Percentiles rank a stretch among this genome's conserved stretches.
These are phyloP conservation scores for Trametes cinnabarina DNA, from an alignment of 768 basidiomycete genomes.

Conservation along the genomic window DNA sequence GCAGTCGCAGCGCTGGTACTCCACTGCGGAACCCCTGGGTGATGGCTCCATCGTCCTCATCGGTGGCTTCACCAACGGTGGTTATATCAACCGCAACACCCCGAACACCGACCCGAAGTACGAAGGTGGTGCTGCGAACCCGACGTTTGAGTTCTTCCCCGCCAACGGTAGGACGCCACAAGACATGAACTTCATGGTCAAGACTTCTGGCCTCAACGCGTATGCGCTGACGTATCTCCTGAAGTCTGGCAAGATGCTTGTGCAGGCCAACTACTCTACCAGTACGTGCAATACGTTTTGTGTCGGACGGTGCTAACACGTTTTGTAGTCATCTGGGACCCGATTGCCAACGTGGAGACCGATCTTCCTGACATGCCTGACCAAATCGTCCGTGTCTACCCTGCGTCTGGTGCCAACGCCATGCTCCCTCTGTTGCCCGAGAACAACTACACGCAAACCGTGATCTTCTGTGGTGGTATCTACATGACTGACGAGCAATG, in stretches of 20 bases:
- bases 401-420: conserved; percentile 82
- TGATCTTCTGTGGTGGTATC: conserved; percentile 90
- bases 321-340: conserved; percentile 48
- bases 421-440: conserved; percentile 90
- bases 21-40: conserved; percentile 66
- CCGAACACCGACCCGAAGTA: conserved; percentile 63
- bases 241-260: conserved; percentile 73
- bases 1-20: conserved; percentile 76
- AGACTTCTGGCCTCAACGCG: conserved; percentile 74
- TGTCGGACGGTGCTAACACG: conserved; percentile 8
- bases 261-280: conserved; percentile 80
- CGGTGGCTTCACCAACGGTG: conserved; percentile 77
- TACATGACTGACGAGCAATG: conserved; percentile 70
- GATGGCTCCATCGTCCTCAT: conserved; percentile 80
- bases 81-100: conserved; percentile 75
- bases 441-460: conserved; percentile 82
- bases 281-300: conserved; percentile 41
- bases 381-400: conserved; percentile 78
- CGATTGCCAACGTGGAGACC: conserved; percentile 53
- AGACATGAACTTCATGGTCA: conserved; percentile 63
- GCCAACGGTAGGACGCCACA: conserved; percentile 45
- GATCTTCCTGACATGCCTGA: conserved; percentile 71
- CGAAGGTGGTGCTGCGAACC: conserved; percentile 73
- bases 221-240: conserved; percentile 75
- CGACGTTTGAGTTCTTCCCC: conserved; percentile 83